These are phyloP conservation scores for Heliophila coronopifolia DNA, from an alignment of 441 rosid species.

Conservation along the genomic window DNA sequence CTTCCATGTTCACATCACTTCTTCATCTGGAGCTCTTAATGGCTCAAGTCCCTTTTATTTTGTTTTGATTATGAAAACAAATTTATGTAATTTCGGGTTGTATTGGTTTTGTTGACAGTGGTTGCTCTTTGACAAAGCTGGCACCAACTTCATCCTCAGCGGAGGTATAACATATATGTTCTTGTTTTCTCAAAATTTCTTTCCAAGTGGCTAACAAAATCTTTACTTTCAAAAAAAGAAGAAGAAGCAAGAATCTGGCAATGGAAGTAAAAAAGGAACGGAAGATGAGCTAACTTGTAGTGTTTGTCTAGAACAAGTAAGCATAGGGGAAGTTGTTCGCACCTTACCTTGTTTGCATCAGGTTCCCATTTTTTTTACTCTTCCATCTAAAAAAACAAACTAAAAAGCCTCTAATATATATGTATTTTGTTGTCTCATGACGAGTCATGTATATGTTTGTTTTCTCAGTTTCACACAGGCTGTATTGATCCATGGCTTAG, in stretches of 20 bases:
- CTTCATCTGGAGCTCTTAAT: neutral
- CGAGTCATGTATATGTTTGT: neutral
- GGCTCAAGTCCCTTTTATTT: neutral
- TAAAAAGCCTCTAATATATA: neutral
- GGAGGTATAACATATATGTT: too few relatives aligned
- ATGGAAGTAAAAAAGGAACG: conserved; percentile 36
- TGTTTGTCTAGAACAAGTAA: conserved; percentile 87
- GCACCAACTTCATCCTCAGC: conserved; percentile 51
- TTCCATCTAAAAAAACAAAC: neutral
- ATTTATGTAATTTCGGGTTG: neutral
- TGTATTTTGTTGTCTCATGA: neutral
- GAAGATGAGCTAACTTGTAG: conserved; percentile 76
- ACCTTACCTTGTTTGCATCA: conserved; percentile 80
- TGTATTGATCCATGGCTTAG: conserved; percentile 88
- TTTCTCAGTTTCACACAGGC: conserved; percentile 68
- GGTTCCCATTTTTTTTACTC: conserved; percentile 31
- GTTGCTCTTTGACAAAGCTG: conserved; percentile 40
- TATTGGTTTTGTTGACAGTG: conserved; percentile 32
- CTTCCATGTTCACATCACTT: neutral
- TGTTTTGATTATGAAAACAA: too few relatives aligned
- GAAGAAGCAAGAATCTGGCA: conserved; percentile 48
- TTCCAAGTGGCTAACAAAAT: neutral
- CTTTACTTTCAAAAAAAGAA: conserved; percentile 14
- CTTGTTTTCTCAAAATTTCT: neutral
- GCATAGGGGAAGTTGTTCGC: conserved; percentile 62